Percentiles rank a stretch among this genome's conserved stretches.
These are phyloP conservation scores for Diaporthe sp. DNA, from an alignment of 2,329 filamentous ascomycete genomes.

Conservation along the genomic window DNA sequence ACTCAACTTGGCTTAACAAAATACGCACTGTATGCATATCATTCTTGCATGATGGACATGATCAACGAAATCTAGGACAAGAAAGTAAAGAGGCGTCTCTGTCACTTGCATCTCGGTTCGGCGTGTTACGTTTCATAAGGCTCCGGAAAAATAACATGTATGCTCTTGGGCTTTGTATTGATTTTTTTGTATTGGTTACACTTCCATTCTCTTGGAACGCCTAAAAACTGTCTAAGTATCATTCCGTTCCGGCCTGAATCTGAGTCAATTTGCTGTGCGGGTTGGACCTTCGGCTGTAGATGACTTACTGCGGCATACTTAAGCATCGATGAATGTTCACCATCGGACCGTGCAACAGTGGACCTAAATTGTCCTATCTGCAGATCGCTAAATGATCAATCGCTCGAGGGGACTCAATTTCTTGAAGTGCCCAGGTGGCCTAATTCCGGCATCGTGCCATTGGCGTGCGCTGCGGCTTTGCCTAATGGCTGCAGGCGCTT, in stretches of 20 bases:
- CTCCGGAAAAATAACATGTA: neutral
- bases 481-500: neutral
- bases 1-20: conserved; percentile 38
- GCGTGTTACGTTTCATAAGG: neutral
- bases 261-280: neutral
- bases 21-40: neutral
- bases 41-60: neutral
- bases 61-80: neutral
- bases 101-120: conserved; percentile 11
- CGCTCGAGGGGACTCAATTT: neutral
- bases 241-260: neutral
- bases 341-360: neutral
- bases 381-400: neutral
- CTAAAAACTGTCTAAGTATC: neutral
- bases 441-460: neutral
- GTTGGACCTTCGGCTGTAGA: neutral
- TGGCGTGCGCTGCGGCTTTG: neutral
- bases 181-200: neutral
- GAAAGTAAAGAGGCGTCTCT: neutral
- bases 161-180: neutral
- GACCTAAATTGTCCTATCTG: neutral
- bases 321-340: neutral
- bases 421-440: neutral
- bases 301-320: conserved; percentile 15
- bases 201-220: neutral